phyloP scores from a whole-genome alignment of 352 stramenopile species.

The Globisporangium spiculum region DNA sequence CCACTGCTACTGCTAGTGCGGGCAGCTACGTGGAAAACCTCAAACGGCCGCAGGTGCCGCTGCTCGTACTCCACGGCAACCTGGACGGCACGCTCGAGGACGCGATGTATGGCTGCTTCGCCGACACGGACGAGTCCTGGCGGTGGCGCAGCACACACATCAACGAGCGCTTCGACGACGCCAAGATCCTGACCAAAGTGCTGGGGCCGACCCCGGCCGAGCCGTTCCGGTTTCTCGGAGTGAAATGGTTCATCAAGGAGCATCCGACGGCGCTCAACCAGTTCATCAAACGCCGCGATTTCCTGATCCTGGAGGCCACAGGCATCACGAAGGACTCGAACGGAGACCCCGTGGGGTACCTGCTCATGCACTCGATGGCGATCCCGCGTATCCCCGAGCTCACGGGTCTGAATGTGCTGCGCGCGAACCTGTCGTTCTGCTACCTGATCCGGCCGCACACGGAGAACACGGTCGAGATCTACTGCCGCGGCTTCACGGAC shows the following conservation, averaged over 20 bases:
- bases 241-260: slow-evolving; percentile 23
- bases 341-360: slow-evolving; percentile 31
- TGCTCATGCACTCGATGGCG: slow-evolving; percentile 36
- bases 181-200: slow-evolving; percentile 14
- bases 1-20: not conserved
- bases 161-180: slow-evolving; percentile 19
- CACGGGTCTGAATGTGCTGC: slow-evolving; percentile 4
- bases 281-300: slow-evolving; percentile 50
- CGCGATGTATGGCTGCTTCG: slow-evolving; percentile 18
- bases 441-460: slow-evolving; percentile 12
- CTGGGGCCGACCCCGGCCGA: slow-evolving; percentile 14
- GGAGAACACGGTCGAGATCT: slow-evolving; percentile 17
- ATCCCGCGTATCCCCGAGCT: slow-evolving; percentile 33
- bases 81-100: slow-evolving; percentile 21
- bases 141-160: slow-evolving; percentile 15
- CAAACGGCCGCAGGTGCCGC: slow-evolving; percentile 17
- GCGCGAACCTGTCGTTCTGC: slow-evolving; percentile 17
- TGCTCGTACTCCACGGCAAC: slow-evolving; percentile 12
- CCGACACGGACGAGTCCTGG: slow-evolving; percentile 19
- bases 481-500: slow-evolving; percentile 43
- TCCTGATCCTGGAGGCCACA: slow-evolving; percentile 43
- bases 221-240: slow-evolving; percentile 15
- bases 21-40: slow-evolving; percentile 17
- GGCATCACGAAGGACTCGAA: slow-evolving; percentile 40
- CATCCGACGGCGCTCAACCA: slow-evolving; percentile 11